phyloP scores from a whole-genome alignment of 108 stramenopile species.

The Pseudonitzschia multiseries region DNA sequence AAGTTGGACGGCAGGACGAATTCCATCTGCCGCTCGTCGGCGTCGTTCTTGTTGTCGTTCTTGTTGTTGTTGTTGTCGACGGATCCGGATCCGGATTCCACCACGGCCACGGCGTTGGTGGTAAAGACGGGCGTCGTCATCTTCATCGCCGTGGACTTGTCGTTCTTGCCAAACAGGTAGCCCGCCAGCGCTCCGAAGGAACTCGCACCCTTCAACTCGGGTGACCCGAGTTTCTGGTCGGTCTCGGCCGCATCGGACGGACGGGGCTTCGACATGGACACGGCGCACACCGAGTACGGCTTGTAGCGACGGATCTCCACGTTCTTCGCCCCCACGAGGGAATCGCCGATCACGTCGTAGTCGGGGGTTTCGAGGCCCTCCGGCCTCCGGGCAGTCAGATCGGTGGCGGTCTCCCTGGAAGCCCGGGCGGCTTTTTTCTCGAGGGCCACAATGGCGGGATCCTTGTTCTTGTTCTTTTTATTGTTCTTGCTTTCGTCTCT shows the following conservation, averaged over 20 bases:
- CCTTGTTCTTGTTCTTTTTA: too few relatives aligned
- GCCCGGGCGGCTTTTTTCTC: conserved; percentile 43
- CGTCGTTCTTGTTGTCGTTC: not conserved
- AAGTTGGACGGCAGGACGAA: conserved; percentile 88
- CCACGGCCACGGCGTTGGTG: not conserved
- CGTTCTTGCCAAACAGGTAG: conserved; percentile 95
- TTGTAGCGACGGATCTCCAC: conserved; percentile 82
- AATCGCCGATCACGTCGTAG: conserved; percentile 70
- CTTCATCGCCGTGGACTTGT: conserved; percentile 75
- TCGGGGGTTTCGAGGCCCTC: conserved; percentile 78
- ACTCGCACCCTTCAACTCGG: conserved; percentile 61
- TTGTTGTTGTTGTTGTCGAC: too few relatives aligned
- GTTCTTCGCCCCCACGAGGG: conserved; percentile 23
- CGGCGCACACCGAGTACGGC: conserved; percentile 74
- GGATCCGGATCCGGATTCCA: too few relatives aligned
- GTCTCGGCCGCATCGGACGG: conserved; percentile 42
- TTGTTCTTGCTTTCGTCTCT: not conserved
- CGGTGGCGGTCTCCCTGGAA: conserved; percentile 24
- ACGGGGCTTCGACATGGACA: conserved; percentile 56
- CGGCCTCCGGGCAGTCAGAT: conserved; percentile 53
- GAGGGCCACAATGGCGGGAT: conserved; percentile 37
- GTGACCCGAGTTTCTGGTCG: conserved; percentile 63
- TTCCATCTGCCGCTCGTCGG: conserved; percentile 60
- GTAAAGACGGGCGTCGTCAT: conserved; percentile 95
- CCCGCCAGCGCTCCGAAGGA: conserved; percentile 91